Evolutionary conservation across 1,139 yeast genomes (phyloP).

Genomic region (Candida sp.): DNA sequence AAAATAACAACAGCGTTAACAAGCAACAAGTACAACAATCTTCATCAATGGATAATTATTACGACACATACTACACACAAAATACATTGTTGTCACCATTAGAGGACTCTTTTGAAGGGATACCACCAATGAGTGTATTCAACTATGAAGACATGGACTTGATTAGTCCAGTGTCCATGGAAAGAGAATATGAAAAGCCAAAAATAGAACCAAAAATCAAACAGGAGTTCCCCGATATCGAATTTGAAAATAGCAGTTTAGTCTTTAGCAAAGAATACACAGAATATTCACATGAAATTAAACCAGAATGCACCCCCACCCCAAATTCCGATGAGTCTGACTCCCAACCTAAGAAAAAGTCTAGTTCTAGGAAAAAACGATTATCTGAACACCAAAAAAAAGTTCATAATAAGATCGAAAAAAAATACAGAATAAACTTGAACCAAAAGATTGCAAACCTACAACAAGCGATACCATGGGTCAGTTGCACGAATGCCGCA

Average conservation of each 20-base stretch:
- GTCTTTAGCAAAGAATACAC: neutral
- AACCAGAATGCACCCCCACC: neutral
- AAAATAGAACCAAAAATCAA: neutral
- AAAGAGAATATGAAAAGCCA: neutral
- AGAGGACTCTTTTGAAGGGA: neutral
- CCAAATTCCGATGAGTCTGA: conserved; percentile 6
- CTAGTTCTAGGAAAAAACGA: conserved; percentile 53
- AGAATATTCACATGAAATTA: neutral
- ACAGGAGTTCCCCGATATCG: neutral
- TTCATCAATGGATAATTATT: neutral
- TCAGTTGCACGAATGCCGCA: conserved; percentile 55
- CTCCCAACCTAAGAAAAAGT: conserved; percentile 16
- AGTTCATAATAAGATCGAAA: conserved; percentile 70
- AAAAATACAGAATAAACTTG: conserved; percentile 68
- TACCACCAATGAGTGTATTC: neutral
- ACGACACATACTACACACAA: neutral
- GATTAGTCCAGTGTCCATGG: neutral
- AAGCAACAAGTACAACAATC: too few relatives aligned
- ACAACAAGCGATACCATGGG: conserved; percentile 64
- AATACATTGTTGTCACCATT: neutral
- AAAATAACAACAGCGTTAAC: too few relatives aligned
- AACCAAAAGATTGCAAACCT: conserved; percentile 68
- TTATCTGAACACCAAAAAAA: conserved; percentile 60
- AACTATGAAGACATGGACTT: neutral
- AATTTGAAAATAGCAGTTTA: neutral